phyloP scores from a whole-genome alignment of 164 flowering plant genomes.

The Aristolochia californica region DNA sequence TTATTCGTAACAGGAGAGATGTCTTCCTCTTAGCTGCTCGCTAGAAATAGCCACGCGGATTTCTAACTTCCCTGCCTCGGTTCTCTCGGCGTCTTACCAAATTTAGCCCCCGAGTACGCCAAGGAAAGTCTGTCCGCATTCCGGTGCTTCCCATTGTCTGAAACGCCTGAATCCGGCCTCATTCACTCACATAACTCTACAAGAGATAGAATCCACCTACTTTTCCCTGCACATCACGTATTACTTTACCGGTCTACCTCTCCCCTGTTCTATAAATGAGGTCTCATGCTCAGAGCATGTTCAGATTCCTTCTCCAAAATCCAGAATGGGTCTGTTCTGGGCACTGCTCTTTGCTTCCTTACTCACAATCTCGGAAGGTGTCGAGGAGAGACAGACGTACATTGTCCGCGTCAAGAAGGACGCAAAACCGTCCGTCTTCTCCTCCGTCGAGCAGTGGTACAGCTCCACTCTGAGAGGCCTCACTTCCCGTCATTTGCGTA shows the following conservation, averaged over 20 bases:
- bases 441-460: constrained; percentile 41
- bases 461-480: constrained; percentile 25
- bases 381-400: constrained; percentile 12
- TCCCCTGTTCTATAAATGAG: no score
- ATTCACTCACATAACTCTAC: no score
- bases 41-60: not conserved
- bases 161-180: no score
- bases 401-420: constrained; percentile 35
- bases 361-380: constrained; percentile 3
- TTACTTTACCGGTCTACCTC: no score
- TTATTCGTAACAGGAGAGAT: no score
- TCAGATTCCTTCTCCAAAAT: no score
- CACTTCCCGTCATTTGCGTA: not conserved
- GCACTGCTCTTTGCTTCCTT: constrained; percentile 3
- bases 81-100: not conserved
- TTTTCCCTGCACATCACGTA: no score
- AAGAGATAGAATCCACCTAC: no score
- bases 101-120: no score
- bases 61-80: not conserved
- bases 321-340: constrained; percentile 11
- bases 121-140: no score
- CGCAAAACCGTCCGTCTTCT: constrained; percentile 29
- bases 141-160: no score
- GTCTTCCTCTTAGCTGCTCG: not conserved
- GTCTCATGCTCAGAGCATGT: no score